Evolutionary conservation across 306 rosid genomes (phyloP).

Genomic region (Dryas octopetala): DNA sequence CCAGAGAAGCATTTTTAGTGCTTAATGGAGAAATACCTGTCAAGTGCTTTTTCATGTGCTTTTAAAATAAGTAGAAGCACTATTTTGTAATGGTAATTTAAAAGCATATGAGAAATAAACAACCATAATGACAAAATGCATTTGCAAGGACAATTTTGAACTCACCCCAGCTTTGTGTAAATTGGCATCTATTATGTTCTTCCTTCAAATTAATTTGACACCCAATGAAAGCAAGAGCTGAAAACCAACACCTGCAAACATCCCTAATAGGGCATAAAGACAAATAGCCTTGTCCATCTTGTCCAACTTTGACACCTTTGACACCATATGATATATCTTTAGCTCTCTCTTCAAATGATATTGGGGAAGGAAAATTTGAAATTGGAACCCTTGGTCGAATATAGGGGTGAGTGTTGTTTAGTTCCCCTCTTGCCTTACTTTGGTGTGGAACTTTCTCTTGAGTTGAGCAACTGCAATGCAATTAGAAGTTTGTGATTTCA

Average conservation of each 20-base stretch:
- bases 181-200: background rate
- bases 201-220: background rate
- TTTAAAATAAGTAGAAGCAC: no score
- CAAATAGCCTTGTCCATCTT: constrained; percentile 3
- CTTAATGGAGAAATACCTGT: no score
- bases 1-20: no score
- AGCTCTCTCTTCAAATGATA: background rate
- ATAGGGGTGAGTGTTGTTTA: no score
- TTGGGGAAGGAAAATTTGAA: no score
- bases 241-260: constrained; percentile 11
- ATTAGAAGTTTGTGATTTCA: background rate
- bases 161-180: constrained; percentile 12
- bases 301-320: background rate
- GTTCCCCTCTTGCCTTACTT: background rate
- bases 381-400: no score
- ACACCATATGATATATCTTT: background rate
- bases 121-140: background rate
- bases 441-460: no score
- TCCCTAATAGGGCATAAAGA: constrained; percentile 21
- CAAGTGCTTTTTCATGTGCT: no score
- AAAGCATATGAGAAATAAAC: background rate
- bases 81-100: no score
- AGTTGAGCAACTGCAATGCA: background rate
- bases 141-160: background rate
- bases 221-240: constrained; percentile 17